Percentiles rank a stretch among this genome's conserved stretches.
Conservation (phyloP, 2,329 filamentous ascomycete species). For the Fusarium equiseti region DNA sequence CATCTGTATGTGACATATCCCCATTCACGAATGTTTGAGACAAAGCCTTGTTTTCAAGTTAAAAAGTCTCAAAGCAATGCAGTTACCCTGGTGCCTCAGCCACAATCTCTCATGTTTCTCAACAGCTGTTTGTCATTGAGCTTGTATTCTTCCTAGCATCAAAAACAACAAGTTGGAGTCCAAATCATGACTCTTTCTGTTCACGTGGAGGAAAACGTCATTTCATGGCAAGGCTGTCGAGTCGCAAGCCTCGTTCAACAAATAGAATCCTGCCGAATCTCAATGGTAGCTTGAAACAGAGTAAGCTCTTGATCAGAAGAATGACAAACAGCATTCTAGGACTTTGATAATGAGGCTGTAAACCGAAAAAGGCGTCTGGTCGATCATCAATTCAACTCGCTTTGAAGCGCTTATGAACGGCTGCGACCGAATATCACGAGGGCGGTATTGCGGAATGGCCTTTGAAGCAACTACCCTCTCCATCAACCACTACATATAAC, state of each 20-base stretch:
- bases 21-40: conserved; percentile 6
- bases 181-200: background rate
- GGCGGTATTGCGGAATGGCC: conserved; percentile 15
- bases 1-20: conserved; percentile 9
- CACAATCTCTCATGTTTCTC: background rate
- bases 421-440: conserved; percentile 36
- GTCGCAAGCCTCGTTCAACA: conserved; percentile 11
- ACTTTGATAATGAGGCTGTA: conserved; percentile 36
- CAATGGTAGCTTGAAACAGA: conserved; percentile 1
- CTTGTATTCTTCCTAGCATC: background rate
- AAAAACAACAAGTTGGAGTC: background rate
- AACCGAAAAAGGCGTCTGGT: conserved; percentile 12
- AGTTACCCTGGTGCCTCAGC: background rate
- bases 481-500: background rate
- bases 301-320: background rate
- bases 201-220: background rate
- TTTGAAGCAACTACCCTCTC: background rate
- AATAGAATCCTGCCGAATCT: background rate
- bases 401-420: conserved; percentile 39
- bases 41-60: conserved; percentile 7
- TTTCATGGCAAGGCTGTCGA: conserved; percentile 17
- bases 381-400: background rate
- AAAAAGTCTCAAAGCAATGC: background rate
- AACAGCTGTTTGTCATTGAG: background rate
- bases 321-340: conserved; percentile 18